These are phyloP conservation scores for Purpureocillium takamizusanense DNA, from an alignment of 2,329 filamentous ascomycete species.

Conservation along the genomic window DNA sequence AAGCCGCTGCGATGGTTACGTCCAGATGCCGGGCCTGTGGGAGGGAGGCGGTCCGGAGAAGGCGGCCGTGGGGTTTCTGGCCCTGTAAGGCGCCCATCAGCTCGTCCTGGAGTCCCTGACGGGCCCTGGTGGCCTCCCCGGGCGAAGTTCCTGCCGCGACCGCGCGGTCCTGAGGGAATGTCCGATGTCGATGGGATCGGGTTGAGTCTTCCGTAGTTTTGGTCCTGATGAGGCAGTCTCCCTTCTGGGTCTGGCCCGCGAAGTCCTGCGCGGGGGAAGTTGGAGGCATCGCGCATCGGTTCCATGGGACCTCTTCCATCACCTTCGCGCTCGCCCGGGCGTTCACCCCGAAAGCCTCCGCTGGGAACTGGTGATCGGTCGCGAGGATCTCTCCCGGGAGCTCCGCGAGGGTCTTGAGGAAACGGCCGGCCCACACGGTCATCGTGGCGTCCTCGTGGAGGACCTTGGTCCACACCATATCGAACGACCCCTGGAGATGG, in stretches of 20 bases:
- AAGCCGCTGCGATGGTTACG: conserved; percentile 36
- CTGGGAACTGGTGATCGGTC: conserved; percentile 21
- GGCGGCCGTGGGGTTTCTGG: conserved; percentile 31
- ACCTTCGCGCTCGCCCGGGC: conserved; percentile 29
- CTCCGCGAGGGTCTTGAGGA: conserved; percentile 19
- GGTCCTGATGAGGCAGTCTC: conserved; percentile 43
- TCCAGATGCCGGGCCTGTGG: conserved; percentile 43
- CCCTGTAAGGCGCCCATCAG: conserved; percentile 31
- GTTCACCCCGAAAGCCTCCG: conserved; percentile 21
- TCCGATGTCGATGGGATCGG: conserved; percentile 35
- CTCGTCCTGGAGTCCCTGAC: conserved; percentile 27
- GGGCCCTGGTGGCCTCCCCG: conserved; percentile 24
- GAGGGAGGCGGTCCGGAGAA: conserved; percentile 41
- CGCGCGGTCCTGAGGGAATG: conserved; percentile 48
- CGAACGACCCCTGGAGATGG: conserved; percentile 36
- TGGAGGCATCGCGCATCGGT: conserved; percentile 29
- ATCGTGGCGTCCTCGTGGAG: conserved; percentile 31
- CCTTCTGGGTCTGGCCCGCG: conserved; percentile 39
- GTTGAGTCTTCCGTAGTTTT: conserved; percentile 54
- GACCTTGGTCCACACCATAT: conserved; percentile 18
- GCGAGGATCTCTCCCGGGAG: conserved; percentile 18
- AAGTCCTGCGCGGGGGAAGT: conserved; percentile 25
- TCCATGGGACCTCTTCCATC: conserved; percentile 19
- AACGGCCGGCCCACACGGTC: conserved; percentile 37
- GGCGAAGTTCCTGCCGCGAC: conserved; percentile 34